phyloP scores from a whole-genome alignment of 495 filamentous ascomycete species.

The Penicillium herquei region DNA sequence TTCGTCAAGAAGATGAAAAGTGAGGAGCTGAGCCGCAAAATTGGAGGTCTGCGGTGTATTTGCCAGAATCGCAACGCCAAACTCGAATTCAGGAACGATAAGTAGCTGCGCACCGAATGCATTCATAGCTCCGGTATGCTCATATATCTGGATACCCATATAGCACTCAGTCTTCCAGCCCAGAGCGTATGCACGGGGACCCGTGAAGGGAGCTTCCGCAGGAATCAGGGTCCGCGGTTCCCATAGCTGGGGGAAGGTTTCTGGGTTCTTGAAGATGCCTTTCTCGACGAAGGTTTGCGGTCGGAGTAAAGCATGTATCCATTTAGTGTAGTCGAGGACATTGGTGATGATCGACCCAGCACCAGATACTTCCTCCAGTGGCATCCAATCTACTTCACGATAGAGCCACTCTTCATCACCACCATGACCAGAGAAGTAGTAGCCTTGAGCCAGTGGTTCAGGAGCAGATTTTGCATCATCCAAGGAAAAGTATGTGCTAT shows the following conservation, averaged over 20 bases:
- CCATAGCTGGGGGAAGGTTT: constrained; percentile 4
- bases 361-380: constrained; percentile 29
- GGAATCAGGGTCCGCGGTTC: constrained; percentile 11
- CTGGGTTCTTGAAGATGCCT: neutral
- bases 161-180: constrained; percentile 44
- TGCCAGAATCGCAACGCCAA: constrained; percentile 39
- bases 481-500: constrained; percentile 46
- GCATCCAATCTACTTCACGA: constrained; percentile 2
- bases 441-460: constrained; percentile 23
- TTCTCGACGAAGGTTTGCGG: constrained; percentile 8
- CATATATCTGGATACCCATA: constrained; percentile 36
- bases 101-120: constrained; percentile 45
- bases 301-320: constrained; percentile 34
- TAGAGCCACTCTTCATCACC: constrained; percentile 7
- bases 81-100: constrained; percentile 42
- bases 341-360: constrained; percentile 49
- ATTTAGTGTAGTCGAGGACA: constrained; percentile 50
- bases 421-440: constrained; percentile 14
- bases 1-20: constrained; percentile 5
- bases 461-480: constrained; percentile 26
- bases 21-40: constrained; percentile 2
- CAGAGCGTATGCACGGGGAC: constrained; percentile 37
- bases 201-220: constrained; percentile 12
- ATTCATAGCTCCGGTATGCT: constrained; percentile 44
- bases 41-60: constrained; percentile 36